phyloP scores from a whole-genome alignment of 768 basidiomycete species.

The Xerocomus spinulosus region DNA sequence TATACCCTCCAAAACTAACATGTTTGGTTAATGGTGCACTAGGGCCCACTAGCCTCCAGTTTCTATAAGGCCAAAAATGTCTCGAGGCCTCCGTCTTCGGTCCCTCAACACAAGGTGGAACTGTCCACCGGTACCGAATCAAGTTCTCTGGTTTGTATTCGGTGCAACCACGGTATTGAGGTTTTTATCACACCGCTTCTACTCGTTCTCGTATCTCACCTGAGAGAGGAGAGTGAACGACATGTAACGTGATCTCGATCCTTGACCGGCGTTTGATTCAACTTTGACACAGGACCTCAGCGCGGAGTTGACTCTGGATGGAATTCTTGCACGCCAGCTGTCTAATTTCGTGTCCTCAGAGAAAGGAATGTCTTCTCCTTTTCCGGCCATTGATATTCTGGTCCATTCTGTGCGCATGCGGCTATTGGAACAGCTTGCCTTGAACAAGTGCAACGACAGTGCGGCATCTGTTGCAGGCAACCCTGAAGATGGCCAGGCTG shows the following conservation, averaged over 20 bases:
- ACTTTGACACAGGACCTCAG: slow-evolving; percentile 29
- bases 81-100: background rate
- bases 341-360: slow-evolving; percentile 26
- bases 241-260: slow-evolving; percentile 35
- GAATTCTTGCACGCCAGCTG: slow-evolving; percentile 40
- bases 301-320: slow-evolving; percentile 38
- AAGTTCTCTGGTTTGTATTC: slow-evolving; percentile 34
- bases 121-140: slow-evolving; percentile 1
- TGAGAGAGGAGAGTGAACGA: slow-evolving; percentile 46
- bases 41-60: slow-evolving; percentile 11
- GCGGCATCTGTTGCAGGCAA: slow-evolving; percentile 1
- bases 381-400: slow-evolving; percentile 38
- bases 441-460: slow-evolving; percentile 4
- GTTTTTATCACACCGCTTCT: slow-evolving; percentile 55
- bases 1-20: background rate
- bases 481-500: slow-evolving; percentile 2
- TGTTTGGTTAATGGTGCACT: background rate
- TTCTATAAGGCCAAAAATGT: slow-evolving; percentile 5
- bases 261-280: slow-evolving; percentile 4
- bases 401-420: slow-evolving; percentile 39
- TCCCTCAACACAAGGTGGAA: slow-evolving; percentile 4
- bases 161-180: slow-evolving; percentile 34
- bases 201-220: slow-evolving; percentile 36
- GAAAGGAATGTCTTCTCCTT: slow-evolving; percentile 10
- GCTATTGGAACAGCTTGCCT: slow-evolving; percentile 43